phyloP scores from a whole-genome alignment of 2,329 filamentous ascomycete species.

The Knoxdaviesia capensis region DNA sequence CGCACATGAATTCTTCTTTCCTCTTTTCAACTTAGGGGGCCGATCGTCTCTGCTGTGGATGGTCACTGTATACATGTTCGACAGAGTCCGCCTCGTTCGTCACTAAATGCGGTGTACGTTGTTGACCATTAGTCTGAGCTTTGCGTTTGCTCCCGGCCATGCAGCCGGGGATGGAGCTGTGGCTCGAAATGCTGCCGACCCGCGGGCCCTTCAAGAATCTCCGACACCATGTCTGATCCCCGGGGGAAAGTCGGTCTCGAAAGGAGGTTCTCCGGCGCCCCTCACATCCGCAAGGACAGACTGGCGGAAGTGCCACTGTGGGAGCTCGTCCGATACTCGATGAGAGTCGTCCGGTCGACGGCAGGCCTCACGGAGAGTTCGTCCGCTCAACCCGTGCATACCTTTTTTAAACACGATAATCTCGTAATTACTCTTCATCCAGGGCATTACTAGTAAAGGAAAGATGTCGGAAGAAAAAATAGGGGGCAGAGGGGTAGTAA shows the following conservation, averaged over 20 bases:
- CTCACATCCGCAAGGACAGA: constrained; percentile 10
- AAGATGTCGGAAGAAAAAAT: constrained; percentile 1
- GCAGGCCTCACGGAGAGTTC: constrained; percentile 5
- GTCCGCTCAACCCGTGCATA: constrained; percentile 5
- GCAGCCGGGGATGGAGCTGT: no score
- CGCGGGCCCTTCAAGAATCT: constrained; percentile 7
- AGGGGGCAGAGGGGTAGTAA: neutral
- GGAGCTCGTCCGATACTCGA: constrained; percentile 6
- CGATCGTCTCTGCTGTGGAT: no score
- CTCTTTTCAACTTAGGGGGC: no score
- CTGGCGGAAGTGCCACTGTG: constrained; percentile 10
- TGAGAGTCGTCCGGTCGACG: constrained; percentile 5
- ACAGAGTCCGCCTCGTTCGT: no score
- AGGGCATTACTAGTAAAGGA: neutral
- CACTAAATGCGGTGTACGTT: no score
- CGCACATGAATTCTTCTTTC: no score
- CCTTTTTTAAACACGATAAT: constrained; percentile 8
- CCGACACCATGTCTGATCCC: constrained; percentile 10
- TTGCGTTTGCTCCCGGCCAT: no score
- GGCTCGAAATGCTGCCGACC: no score
- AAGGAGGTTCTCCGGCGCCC: constrained; percentile 8
- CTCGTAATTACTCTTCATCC: constrained; percentile 8
- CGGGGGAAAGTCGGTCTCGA: constrained; percentile 10
- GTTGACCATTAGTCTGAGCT: no score
- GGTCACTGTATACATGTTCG: no score